A percentile compares a stretch with the other conserved stretches of the same genome.
Conservation (phyloP, 257 asterid species). For the Fraxinus cuspidata region DNA sequence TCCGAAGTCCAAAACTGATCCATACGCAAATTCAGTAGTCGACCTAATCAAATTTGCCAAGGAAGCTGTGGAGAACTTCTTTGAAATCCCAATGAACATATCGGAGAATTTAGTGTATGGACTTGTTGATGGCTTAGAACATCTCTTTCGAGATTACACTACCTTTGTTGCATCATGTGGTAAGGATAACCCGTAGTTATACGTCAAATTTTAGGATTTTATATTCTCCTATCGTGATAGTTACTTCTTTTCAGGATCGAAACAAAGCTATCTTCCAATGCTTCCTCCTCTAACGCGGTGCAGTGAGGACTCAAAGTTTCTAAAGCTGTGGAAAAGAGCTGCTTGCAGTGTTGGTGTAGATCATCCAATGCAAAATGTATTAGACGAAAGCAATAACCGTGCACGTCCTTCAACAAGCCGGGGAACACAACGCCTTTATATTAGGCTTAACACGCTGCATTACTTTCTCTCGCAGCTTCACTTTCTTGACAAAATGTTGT, state of each 20-base stretch:
- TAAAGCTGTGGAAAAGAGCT: conserved; percentile 72
- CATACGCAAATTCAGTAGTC: conserved; percentile 72
- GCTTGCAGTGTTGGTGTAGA: conserved; percentile 70
- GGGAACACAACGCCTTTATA: conserved; percentile 93
- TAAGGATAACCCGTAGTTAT: conserved; percentile 21
- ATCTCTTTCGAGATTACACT: conserved; percentile 60
- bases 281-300: conserved; percentile 91
- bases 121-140: conserved; percentile 72
- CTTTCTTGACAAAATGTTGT: conserved; percentile 53
- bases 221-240: not conserved
- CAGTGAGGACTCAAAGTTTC: conserved; percentile 67
- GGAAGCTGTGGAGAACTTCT: conserved; percentile 67
- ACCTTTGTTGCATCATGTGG: conserved; percentile 79
- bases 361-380: conserved; percentile 32
- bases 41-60: conserved; percentile 60
- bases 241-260: conserved; percentile 53
- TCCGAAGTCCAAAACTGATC: conserved; percentile 83
- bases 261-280: conserved; percentile 72
- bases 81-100: conserved; percentile 63
- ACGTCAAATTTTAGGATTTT: not conserved
- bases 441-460: conserved; percentile 86
- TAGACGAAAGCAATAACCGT: conserved; percentile 50
- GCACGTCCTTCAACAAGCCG: conserved; percentile 87
- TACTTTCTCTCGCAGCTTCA: conserved; percentile 56
- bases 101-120: conserved; percentile 60